Base-by-base conservation (phyloP, 2,329 filamentous ascomycete species). In the Botrytis pseudocinerea region DNA sequence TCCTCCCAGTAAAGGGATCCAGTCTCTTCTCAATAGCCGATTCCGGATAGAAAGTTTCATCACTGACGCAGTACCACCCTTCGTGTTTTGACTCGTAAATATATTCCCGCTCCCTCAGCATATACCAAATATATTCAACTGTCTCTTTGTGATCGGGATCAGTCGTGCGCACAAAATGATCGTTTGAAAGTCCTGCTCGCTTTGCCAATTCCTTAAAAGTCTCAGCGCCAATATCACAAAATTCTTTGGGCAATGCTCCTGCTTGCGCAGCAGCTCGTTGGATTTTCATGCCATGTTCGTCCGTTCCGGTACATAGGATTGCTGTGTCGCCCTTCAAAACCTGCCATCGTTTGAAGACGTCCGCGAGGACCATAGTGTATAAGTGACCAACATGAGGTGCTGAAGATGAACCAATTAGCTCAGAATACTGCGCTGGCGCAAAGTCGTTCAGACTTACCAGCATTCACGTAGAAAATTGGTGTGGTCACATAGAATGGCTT, bases 381-480 rank as follows among this genome's bases (percentile, higher is more conserved):
- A 99, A 86, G 83, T 99, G 96, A 62, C 96, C 96, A 76, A 98
- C 90, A 84, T 99, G 96, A 69, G 96, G 96, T 63, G 93, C 94
- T 95, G 46, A 60, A 20, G 16, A 61, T 51, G 40, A 42, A 32
- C n/a, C 25, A 48, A 32, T 73, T 61, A 74, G 74, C 81, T 63
- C 20, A 65, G 35, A 40, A 28, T 42, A 48, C 28, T 57, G n/a
- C 2, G 62, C 38, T 40, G 76, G 28, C 74, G 73, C 32, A 64
- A 42, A 25, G 18, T 48, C 22, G 8, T 48, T n/a, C 40, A 69
- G 28, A 46, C 65, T 54, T 84, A 95, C 93, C 90, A 72, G 95
- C 93, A 88, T 99, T 99, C 84, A 99, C 96, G 83, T 99, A 99
- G 85, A 98, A 99, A 73, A 99, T 99, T 3, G 96, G 96, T 14